A percentile compares a stretch with the other conserved stretches of the same genome.
phyloP scores from a whole-genome alignment of 805 yeast species.

The Candida verbasci region DNA sequence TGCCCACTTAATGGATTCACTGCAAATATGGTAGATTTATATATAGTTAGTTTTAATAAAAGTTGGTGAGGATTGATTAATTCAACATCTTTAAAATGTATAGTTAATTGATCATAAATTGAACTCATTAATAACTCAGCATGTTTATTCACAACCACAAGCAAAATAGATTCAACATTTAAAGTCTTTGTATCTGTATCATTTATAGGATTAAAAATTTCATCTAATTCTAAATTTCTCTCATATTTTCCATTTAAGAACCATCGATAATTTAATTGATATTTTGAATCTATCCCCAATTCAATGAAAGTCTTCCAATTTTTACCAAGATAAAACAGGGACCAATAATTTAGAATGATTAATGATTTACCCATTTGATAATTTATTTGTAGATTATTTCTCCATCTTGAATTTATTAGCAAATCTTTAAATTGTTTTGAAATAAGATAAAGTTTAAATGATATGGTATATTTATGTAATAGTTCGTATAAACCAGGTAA shows the following conservation, averaged over 20 bases:
- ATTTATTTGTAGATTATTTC: conserved; percentile 54
- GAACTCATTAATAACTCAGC: conserved; percentile 28
- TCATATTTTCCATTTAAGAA: conserved; percentile 49
- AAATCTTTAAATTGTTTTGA: conserved; percentile 54
- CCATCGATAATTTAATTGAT: conserved; percentile 57
- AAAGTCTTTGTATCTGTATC: conserved; percentile 14
- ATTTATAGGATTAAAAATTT: conserved; percentile 8
- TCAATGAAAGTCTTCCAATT: conserved; percentile 53
- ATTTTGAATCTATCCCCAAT: conserved; percentile 49
- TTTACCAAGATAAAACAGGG: conserved; percentile 37
- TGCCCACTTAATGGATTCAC: conserved; percentile 38
- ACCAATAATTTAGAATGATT: conserved; percentile 64
- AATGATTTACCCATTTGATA: conserved; percentile 51
- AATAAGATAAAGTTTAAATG: conserved; percentile 58
- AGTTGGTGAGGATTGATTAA: conserved; percentile 31
- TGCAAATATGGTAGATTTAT: conserved; percentile 30
- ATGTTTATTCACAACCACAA: conserved; percentile 35
- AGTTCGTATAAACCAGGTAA: conserved; percentile 52
- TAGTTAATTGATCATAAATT: conserved; percentile 14
- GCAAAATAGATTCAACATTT: conserved; percentile 32
- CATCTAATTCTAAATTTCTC: conserved; percentile 14
- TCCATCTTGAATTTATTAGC: conserved; percentile 47
- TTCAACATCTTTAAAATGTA: conserved; percentile 12
- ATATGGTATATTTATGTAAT: conserved; percentile 55
- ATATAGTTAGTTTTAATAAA: conserved; percentile 26